These are phyloP conservation scores for Leishmania martiniquensis DNA, from an alignment of 208 protist genomes.

Conservation along the genomic window DNA sequence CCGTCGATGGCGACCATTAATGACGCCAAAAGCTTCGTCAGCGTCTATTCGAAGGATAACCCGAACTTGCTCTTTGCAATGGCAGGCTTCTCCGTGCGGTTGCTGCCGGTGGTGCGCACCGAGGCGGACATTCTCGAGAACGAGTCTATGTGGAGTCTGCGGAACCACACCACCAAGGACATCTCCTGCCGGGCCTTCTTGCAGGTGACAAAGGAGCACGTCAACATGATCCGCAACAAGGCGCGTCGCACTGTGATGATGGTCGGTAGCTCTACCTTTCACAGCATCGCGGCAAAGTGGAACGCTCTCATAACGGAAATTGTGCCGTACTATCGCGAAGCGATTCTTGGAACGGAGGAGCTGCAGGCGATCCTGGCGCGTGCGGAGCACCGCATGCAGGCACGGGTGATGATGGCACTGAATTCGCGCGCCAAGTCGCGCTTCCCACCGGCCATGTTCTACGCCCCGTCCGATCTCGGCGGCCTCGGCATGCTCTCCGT, in stretches of 20 bases:
- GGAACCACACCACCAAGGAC: slow-evolving; percentile 99
- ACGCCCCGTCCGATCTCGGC: slow-evolving; percentile 98
- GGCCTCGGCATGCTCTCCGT: slow-evolving; percentile 99
- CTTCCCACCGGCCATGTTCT: slow-evolving; percentile 99
- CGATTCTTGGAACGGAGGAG: slow-evolving; percentile 97
- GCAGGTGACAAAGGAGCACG: slow-evolving; percentile 96
- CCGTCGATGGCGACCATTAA: slow-evolving; percentile 96
- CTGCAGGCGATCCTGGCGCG: slow-evolving; percentile 99
- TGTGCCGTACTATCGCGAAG: slow-evolving; percentile 99
- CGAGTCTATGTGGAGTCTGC: slow-evolving; percentile 99
- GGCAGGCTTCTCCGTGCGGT: slow-evolving; percentile 99
- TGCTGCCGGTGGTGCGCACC: slow-evolving; percentile 93
- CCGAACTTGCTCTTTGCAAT: slow-evolving; percentile 99
- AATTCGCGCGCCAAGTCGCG: slow-evolving; percentile 99
- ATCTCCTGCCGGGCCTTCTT: slow-evolving; percentile 99
- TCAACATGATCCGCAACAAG: slow-evolving; percentile 99
- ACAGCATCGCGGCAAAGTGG: slow-evolving; percentile 99
- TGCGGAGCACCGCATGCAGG: slow-evolving; percentile 99
- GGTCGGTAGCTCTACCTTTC: slow-evolving; percentile 99
- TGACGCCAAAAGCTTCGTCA: slow-evolving; percentile 98
- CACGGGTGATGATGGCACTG: slow-evolving; percentile 99
- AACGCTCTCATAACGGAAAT: slow-evolving; percentile 99
- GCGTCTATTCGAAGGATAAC: slow-evolving; percentile 99
- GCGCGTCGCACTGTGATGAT: slow-evolving; percentile 99
- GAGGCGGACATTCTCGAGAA: slow-evolving; percentile 91